These are phyloP conservation scores for Pseudozyma thailandica DNA, from an alignment of 1,284 basidiomycete genomes.

Conservation along the genomic window DNA sequence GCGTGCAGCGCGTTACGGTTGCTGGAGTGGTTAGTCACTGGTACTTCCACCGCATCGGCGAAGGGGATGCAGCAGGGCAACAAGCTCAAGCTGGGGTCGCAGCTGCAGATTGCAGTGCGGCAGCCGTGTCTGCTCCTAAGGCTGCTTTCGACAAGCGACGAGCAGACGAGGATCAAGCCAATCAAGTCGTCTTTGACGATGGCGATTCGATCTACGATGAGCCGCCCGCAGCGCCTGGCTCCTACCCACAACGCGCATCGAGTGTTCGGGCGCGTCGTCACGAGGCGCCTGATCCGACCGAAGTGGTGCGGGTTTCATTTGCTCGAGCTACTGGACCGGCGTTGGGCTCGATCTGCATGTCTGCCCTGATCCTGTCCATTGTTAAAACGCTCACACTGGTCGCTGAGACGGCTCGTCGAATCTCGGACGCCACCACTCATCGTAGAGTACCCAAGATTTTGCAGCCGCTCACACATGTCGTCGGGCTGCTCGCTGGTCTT, in stretches of 20 bases:
- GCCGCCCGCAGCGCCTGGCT: constrained; percentile 27
- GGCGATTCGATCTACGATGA: constrained; percentile 48
- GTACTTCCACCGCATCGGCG: constrained; percentile 77
- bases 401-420: constrained; percentile 71
- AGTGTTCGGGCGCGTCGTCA: constrained; percentile 9
- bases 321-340: constrained; percentile 82
- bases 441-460: constrained; percentile 62
- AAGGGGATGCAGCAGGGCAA: constrained; percentile 8
- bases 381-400: constrained; percentile 71
- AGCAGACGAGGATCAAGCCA: constrained; percentile 33
- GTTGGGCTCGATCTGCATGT: constrained; percentile 80
- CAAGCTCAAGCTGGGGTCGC: constrained; percentile 7
- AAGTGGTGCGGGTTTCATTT: constrained; percentile 80
- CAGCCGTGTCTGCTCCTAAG: constrained; percentile 2
- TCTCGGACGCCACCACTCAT: constrained; percentile 41
- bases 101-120: constrained; percentile 6
- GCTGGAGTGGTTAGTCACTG: constrained; percentile 88
- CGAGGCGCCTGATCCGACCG: constrained; percentile 62
- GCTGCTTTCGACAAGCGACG: constrained; percentile 29
- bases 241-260: constrained; percentile 19
- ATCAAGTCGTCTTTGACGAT: constrained; percentile 25
- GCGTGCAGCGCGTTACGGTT: constrained; percentile 80
- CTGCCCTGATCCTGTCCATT: constrained; percentile 79
- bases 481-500: constrained; percentile 77
- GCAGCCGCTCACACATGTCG: constrained; percentile 70